Evolutionary conservation across 495 filamentous ascomycete genomes (phyloP), one percentile per base, ranked within the genome.

Genomic region (Bombardia bombarda): DNA sequence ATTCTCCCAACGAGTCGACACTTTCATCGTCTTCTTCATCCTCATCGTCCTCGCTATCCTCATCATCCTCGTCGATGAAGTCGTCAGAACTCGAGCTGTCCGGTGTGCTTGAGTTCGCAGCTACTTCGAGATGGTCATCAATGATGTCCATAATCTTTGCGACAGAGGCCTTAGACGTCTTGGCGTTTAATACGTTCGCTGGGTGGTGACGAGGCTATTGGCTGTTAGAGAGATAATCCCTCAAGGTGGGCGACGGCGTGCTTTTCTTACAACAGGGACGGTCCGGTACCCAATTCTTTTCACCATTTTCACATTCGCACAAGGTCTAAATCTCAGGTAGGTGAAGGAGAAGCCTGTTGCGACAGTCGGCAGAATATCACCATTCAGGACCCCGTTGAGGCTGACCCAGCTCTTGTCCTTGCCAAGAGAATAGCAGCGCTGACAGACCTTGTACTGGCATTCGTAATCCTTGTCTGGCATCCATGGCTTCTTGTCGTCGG

Each of bases 391-490:
- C 3, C 61, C 69, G 39, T 79, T 53, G 28, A 83, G 51, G 47
- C 67, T 72, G 3, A 73, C 45, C 50, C 54, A 77, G 3, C 68
- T 56, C 33, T 75, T 69, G 8, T 71, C 61, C 16, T 51, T 48
- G 10, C 60, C 66, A 23, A 53, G 59, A 22, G 61, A 62, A 14
- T 70, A 65, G 48, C 80, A 84, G 14, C 22, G 25, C 14, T 66
- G 67, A 49, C 79, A 84, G 45, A 65, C 64, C 35, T 59, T 72
- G 52, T 62, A 73, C 40, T 60, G 65, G 51, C 79, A 84, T 42
- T 72, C 70, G 1, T 49, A 32, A 0, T 49, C 34, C 20, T 41
- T n/a, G 33, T 49, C 33, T 23, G 69, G 63, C 39, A 72, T 45
- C 71, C 67, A 70, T 23, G 62, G 58, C 32, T 39, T 58, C 23